Evolutionary conservation across 1,284 basidiomycete genomes (phyloP).

Genomic region (Hypsizygus ulmarius): DNA sequence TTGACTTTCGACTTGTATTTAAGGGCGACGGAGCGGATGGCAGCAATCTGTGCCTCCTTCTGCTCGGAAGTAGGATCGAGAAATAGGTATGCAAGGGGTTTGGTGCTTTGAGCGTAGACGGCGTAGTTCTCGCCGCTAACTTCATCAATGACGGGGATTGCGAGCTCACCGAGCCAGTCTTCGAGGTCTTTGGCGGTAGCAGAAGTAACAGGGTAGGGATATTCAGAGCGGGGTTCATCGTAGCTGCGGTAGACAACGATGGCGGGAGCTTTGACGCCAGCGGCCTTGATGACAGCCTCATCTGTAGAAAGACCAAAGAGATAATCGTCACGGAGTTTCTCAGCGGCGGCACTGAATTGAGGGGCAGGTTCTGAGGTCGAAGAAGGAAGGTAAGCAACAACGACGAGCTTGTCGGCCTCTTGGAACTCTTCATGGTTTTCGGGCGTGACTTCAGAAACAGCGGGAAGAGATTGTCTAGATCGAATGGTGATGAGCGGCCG

Average conservation of each 20-base stretch:
- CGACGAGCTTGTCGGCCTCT: constrained; percentile 88
- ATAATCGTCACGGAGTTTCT: constrained; percentile 88
- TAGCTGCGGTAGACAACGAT: constrained; percentile 93
- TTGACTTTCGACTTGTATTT: constrained; percentile 87
- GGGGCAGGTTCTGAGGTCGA: constrained; percentile 64
- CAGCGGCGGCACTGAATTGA: constrained; percentile 78
- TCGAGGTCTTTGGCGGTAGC: constrained; percentile 63
- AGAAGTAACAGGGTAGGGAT: constrained; percentile 63
- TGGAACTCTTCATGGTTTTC: constrained; percentile 85
- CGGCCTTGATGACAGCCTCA: constrained; percentile 62
- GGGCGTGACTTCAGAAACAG: constrained; percentile 78
- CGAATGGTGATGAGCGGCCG: constrained; percentile 9
- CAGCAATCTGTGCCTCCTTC: constrained; percentile 66
- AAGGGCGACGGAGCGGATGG: constrained; percentile 75
- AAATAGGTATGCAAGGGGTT: constrained; percentile 96
- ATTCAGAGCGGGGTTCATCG: constrained; percentile 81
- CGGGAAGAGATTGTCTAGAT: constrained; percentile 87
- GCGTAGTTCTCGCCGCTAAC: constrained; percentile 95
- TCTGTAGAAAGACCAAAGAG: constrained; percentile 89
- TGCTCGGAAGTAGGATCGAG: constrained; percentile 76
- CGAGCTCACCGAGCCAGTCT: constrained; percentile 80
- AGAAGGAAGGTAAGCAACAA: constrained; percentile 79
- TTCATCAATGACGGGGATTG: constrained; percentile 90
- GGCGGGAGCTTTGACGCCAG: constrained; percentile 76
- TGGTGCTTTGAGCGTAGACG: constrained; percentile 76